Evolutionary conservation across 345 rosid genomes (phyloP), one percentile per base, ranked within the genome.

Genomic region (Carallia pectinifolia): DNA sequence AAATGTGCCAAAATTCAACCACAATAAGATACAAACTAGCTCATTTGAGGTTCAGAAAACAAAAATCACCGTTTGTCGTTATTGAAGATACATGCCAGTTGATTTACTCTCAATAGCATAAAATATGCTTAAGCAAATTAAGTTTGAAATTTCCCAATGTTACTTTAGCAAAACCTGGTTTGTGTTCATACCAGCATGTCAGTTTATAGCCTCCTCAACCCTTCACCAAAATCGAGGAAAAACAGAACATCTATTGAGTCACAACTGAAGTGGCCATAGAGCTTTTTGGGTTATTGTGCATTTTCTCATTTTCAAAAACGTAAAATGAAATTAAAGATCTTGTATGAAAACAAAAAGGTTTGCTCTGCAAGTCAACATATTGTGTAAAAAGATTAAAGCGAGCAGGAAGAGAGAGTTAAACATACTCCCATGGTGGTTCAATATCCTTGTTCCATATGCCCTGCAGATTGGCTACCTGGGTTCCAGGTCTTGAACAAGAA

Each of bases 391-490:
- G 79, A 74, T 50, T 13, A 16, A 44, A 37, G 44, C 60, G 47
- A 39, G 39, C 16, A 55, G 38, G 52, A 55, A 52, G 60, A 66
- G 30, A 62, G 23, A 75, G 54, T 6, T 16, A 67, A 65, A 81
- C 97, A 8, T 85, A 95, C 97, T 95, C 99, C 97, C 97, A 95
- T 53, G 76, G 79, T 19, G 97, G 99, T 48, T 76, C 82, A 68
- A 86, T 66, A 83, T 89, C 92, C 64, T 80, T 81, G 84, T 89
- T 95, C 99, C 99, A 95, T 75, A 95, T 86, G 50, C 99, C 99
- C 69, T 92, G 97, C 74, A 92, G 82, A 80, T 92, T 95, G 66
- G 97, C 89, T 64, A 90, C 97, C 72, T 86, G 99, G 61, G 96
- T 88, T 83, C 99, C 93, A 1, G 97, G 97, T 67, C 91, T 77